Base-by-base conservation (phyloP, 1,284 basidiomycete species). In the Boletus coffeatus region DNA sequence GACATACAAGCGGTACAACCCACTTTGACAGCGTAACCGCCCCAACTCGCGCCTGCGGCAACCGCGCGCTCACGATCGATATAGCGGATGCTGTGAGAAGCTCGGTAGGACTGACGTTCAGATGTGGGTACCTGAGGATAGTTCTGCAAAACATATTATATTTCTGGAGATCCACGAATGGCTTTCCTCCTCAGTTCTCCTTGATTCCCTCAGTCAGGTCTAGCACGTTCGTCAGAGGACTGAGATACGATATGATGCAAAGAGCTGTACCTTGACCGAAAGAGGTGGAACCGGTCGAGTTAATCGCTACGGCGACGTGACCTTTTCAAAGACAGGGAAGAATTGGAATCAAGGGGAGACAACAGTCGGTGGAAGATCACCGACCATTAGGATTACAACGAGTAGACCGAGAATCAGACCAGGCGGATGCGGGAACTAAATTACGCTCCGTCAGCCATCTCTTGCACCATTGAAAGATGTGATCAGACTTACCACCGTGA, bases 231-330 rank as follows among this genome's bases (percentile, higher is more conserved):
- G 48, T 71, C 16, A 67, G 57, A 39, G 13, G 48, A 25, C 52
- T 32, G 18, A 36, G 7, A 32, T 25, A 2, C 36, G 13, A 56
- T 34, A 56, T 29, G n/a, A 50, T 52, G 34, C n/a, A 39, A 56
- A 41, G 8, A 57, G 36, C 32, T 6, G 50, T 67, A 88, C 89
- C 81, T 83, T 94, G 93, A 2, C 93, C 93, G 68, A 94, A 96
- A 0, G 90, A 88, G 2, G 93, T 94, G 53, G 89, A 92, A 6
- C 93, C 94, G 2, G 93, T 94, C 2, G 93, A 93, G 72, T 97
- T 97, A 68, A 95, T 89, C 21, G 88, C 82, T 36, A 96, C 81
- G 14, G 87, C 84, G 68, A 95, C 87, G 74, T 96, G 96, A 0
- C 94, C 93, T 86, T 86, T 8, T 89, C 83, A 67, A 92, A 92